phyloP scores from a whole-genome alignment of 306 rosid genomes.

The Macrotyloma uniflorum region DNA sequence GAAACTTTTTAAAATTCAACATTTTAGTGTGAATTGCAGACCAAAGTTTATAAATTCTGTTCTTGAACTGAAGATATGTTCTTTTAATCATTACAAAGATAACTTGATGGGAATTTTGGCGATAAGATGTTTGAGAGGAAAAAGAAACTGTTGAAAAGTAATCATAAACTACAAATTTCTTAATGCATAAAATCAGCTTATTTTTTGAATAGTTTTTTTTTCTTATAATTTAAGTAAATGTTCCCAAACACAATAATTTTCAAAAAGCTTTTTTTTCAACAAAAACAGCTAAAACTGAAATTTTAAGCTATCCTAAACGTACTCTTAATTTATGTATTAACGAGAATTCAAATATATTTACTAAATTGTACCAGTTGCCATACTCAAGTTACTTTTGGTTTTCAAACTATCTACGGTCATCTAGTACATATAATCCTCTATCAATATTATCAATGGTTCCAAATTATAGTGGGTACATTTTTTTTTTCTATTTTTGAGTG shows the following conservation, averaged over 20 bases:
- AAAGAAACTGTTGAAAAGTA: no score
- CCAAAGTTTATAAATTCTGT: neutral
- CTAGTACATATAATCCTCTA: neutral
- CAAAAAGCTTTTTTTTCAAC: no score
- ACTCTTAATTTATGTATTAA: neutral
- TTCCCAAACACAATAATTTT: no score
- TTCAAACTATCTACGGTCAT: neutral
- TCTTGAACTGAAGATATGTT: slow-evolving; percentile 10
- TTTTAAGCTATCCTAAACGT: no score
- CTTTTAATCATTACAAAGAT: neutral
- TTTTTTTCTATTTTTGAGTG: neutral
- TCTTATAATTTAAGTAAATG: no score
- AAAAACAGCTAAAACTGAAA: no score
- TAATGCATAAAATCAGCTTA: no score
- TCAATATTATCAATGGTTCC: neutral
- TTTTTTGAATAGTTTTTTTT: no score
- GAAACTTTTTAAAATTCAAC: neutral
- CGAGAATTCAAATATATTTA: neutral
- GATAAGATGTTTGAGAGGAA: no score
- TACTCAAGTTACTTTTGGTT: neutral
- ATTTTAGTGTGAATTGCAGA: neutral
- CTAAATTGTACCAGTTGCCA: neutral
- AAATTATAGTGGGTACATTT: neutral
- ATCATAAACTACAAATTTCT: no score
- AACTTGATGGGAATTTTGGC: no score